Evolutionary conservation across 2,329 filamentous ascomycete genomes (phyloP).

Genomic region (Apiospora rasikravindrae): DNA sequence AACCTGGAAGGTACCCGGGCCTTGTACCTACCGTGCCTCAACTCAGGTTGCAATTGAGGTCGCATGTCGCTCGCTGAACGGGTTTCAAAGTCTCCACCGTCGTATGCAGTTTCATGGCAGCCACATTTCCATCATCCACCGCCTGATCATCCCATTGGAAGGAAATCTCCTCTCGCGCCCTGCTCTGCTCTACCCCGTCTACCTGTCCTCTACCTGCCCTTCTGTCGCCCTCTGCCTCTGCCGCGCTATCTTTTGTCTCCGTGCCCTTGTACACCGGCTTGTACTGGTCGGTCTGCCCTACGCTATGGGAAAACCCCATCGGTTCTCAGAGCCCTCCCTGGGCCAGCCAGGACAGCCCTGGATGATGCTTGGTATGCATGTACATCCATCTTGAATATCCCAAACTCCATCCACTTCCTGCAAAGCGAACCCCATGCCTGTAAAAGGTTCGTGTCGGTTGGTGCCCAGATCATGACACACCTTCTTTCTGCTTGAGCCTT

Average conservation of each 20-base stretch:
- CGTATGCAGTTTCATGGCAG: constrained; percentile 42
- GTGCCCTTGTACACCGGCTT: constrained; percentile 17
- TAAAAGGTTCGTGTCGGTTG: constrained; percentile 17
- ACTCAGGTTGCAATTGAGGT: constrained; percentile 8
- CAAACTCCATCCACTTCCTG: constrained; percentile 29
- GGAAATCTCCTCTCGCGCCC: constrained; percentile 15
- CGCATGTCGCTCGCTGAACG: constrained; percentile 17
- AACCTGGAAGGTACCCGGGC: constrained; percentile 12
- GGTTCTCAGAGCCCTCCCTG: constrained; percentile 27
- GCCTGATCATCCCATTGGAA: constrained; percentile 29
- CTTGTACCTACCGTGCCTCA: not conserved
- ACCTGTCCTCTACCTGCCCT: constrained; percentile 31
- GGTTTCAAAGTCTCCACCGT: constrained; percentile 40
- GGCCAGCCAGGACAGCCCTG: constrained; percentile 26
- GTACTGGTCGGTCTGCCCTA: constrained; percentile 1
- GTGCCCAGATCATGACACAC: constrained; percentile 14
- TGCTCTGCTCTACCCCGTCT: not conserved
- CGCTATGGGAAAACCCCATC: constrained; percentile 28
- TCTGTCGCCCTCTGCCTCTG: constrained; percentile 26
- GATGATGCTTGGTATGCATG: constrained; percentile 25
- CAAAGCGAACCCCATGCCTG: constrained; percentile 23
- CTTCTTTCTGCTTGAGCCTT: constrained; percentile 19
- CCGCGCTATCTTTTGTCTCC: constrained; percentile 34
- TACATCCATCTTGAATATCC: constrained; percentile 21
- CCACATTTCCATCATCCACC: constrained; percentile 36